Base-by-base conservation (phyloP, 2,329 filamentous ascomycete species). In the Diaporthe humulicola region DNA sequence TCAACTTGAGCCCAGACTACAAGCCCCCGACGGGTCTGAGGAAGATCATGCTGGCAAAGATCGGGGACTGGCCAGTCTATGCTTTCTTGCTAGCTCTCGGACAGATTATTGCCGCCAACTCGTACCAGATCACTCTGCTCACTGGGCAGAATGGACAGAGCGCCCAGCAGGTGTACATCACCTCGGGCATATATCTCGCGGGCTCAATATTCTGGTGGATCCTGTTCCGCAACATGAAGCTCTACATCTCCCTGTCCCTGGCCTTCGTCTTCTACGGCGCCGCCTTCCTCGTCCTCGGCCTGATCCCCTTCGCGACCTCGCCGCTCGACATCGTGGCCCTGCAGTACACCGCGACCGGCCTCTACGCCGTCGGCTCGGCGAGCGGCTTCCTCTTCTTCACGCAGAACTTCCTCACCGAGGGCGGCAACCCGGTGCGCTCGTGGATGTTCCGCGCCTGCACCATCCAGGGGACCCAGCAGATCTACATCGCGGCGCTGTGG, bases 401-500 rank as follows among this genome's bases (percentile, higher is more conserved):
- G 2, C 86, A 93, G 67, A 93, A 93, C 81, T 93, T 93, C 78
- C 91, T 91, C 73, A 89, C 90, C 77, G 90, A 92, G 50, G 75
- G 75, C 15, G 90, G 90, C 61, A 88, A 89, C 2, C 90, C 91
- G 9, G 88, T 92, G 57, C 91, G 90, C 80, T 86, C 90, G 48
- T 93, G 92, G 92, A 90, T 92, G 33, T 92, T 91, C 83, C 89
- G 92, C 73, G 92, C 92, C n/a, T 92, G 91, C 78, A 82, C 90
- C 17, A 92, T 93, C 66, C 91, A 93, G 80, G 92, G 92, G 52
- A 91, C 90, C 5, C 91, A 93, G 79, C 91, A 93, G 79, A 85
- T 91, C 77, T 93, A 93, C 81, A 87, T 92, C 71, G 88, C 90
- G 28, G 89, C 87, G 6, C 85, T 93, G 22, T 93, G 91, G 91